Evolutionary conservation across 2,329 filamentous ascomycete species (phyloP), one percentile per base, ranked within the genome.

Genomic region (Cyphellophora attinorum): DNA sequence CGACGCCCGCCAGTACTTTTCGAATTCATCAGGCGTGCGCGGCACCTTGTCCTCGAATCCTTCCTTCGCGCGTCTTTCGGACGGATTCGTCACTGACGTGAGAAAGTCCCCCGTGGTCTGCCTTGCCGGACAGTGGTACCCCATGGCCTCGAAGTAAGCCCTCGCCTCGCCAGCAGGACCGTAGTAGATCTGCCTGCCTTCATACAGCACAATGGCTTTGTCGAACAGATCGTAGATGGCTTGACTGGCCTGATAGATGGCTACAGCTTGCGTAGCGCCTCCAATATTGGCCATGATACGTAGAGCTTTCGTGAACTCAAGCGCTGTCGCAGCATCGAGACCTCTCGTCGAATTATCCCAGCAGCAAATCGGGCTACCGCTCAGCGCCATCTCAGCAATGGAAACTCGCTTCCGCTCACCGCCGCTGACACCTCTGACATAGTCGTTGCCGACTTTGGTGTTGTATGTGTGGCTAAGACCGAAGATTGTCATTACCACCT

Each of bases 131-230:
- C 79, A 84, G 19, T 70, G 53, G 67, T 74, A 88, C 27, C 82
- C 82, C 57, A 81, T 73, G 10, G 68, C 59, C 47, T 76, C 72
- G 40, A 88, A 86, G 55, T 76, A 86, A 0, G 53, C 53, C 47
- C 70, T 76, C 0, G 81, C 82, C 2, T 63, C 54, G 5, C 49
- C 52, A 0, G 75, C 71, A 0, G 72, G 70, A 0, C 83, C 84
- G 42, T 79, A 88, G 60, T 76, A 89, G 42, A 88, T 86, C 50
- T 86, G 72, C 0, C 78, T 69, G 1, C 83, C 84, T 50, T 86
- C 79, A 49, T 86, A 85, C 0, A 88, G 61, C 0, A 89, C 77
- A 0, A 76, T 67, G 0, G 72, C 74, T 51, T 85, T 86, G 57
- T 89, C 81, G 47, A 88, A 88, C 6, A 75, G 58, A 35, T 78